phyloP scores from a whole-genome alignment of 164 flowering plant species.

The Dillenia suffruticosa region DNA sequence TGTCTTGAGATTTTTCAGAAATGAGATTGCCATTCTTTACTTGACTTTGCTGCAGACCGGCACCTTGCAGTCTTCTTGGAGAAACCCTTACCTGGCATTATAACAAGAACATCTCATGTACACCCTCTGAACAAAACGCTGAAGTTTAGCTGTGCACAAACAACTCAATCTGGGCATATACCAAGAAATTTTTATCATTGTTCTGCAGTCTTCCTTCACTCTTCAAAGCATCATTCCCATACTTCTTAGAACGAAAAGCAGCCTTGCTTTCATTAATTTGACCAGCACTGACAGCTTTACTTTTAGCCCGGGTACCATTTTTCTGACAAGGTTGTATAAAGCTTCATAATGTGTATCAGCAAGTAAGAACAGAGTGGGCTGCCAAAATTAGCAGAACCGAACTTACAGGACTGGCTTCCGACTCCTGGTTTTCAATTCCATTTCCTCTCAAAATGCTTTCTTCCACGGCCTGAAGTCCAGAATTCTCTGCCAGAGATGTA shows the following conservation, averaged over 20 bases:
- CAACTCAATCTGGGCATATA: too few relatives aligned
- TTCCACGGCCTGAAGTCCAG: constrained; percentile 3
- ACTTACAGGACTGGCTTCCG: background rate
- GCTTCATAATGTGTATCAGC: background rate
- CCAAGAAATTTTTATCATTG: too few relatives aligned
- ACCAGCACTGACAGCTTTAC: background rate
- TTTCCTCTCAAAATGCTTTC: constrained; percentile 5
- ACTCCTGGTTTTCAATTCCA: background rate
- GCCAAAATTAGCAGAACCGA: background rate
- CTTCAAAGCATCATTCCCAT: background rate
- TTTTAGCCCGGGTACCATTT: background rate
- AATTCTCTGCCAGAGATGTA: constrained; percentile 6
- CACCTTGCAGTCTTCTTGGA: background rate
- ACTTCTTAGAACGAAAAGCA: background rate
- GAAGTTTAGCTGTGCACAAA: too few relatives aligned
- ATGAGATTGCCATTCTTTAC: background rate
- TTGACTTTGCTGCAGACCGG: background rate
- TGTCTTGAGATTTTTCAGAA: background rate
- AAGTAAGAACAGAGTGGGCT: background rate
- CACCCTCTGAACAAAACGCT: too few relatives aligned
- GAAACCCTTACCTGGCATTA: constrained; percentile 5
- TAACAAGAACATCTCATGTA: too few relatives aligned
- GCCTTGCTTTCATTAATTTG: background rate
- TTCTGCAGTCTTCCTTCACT: too few relatives aligned
- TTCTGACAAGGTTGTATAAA: constrained; percentile 7